Conservation (phyloP, 345 rosid genomes). For the Gossypium sturtianum region DNA sequence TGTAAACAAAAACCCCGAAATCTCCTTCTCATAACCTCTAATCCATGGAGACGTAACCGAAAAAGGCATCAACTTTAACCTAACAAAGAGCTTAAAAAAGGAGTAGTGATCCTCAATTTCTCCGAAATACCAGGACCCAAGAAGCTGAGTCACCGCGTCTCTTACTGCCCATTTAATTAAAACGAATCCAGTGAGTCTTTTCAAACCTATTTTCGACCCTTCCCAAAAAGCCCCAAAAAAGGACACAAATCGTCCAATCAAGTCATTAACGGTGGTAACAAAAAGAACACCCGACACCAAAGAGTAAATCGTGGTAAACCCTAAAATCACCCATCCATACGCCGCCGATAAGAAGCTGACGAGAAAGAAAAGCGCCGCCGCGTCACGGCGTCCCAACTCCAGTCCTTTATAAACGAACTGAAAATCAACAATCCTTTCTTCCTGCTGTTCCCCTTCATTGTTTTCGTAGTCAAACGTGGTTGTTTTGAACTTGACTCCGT, state of each 20-base stretch:
- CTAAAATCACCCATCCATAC: conserved; percentile 91
- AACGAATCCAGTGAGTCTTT: conserved; percentile 74
- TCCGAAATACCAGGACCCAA: conserved; percentile 83
- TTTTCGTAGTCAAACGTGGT: conserved; percentile 16
- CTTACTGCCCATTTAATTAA: conserved; percentile 89
- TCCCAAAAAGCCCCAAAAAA: conserved; percentile 51
- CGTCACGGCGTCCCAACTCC: conserved; percentile 64
- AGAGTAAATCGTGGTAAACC: conserved; percentile 76
- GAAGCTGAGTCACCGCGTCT: conserved; percentile 79
- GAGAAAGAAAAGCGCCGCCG: conserved; percentile 61
- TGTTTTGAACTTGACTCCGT: conserved; percentile 43
- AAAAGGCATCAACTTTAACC: conserved; percentile 90
- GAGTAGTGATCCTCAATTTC: conserved; percentile 88
- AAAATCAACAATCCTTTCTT: conserved; percentile 48
- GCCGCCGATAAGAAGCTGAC: conserved; percentile 78
- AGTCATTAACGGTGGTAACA: conserved; percentile 57
- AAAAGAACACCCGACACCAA: conserved; percentile 69
- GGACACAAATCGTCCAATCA: conserved; percentile 54
- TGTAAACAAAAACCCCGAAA: conserved; percentile 73
- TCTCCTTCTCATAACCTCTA: conserved; percentile 73
- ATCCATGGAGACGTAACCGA: conserved; percentile 77
- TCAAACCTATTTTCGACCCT: conserved; percentile 74
- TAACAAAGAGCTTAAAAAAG: conserved; percentile 71
- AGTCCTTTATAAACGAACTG: conserved; percentile 57
- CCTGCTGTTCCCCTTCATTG: conserved; percentile 26